Base-by-base conservation (phyloP, 768 basidiomycete species). In the Cystofilobasidium ferigula region DNA sequence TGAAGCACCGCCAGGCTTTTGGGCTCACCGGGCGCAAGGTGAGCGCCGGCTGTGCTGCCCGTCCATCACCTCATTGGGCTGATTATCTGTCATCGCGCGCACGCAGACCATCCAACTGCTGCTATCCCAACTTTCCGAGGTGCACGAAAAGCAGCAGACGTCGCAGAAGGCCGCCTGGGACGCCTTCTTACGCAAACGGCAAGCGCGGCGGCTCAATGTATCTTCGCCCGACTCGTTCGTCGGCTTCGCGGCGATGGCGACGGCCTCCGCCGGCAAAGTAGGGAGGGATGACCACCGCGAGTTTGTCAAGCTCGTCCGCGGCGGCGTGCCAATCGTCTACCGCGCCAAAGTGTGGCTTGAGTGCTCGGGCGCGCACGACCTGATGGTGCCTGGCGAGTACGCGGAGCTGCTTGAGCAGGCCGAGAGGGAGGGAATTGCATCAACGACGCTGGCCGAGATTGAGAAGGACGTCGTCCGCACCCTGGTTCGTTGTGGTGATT, bases 291-390 rank as follows among this genome's bases (percentile, higher is more conserved):
- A 92, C 69, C 81, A 86, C 73, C 82, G 80, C 64, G 87, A 86
- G 73, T 89, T 98, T 68, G 84, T 86, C 65, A 78, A 83, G 67
- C 78, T 99, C 8, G 82, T 94, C n/a, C 77, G 88, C 61, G 64
- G 69, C 16, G 95, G 95, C 5, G 88, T 97, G 38, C 95, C 95
- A 2, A 80, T 98, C 28, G 69, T 67, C 1, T 76, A 76, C 56
- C 84, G 91, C n/a, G 80, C 86, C 30, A 89, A 91, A 74, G 82
- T 91, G 56, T 94, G 91, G 89, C 75, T 87, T 62, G 95, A 99
- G 79, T 94, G 89, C 73, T 92, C 88, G 69, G 91, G 92, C 0
- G 93, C 87, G 0, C 78, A 90, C 73, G 94, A 97, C 74, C 86
- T 90, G 81, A 82, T 83, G 68, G 91, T 95, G 71, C 94, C 94